A percentile compares a stretch with the other conserved stretches of the same genome.
These are phyloP conservation scores for Macrolepiota albuminosa DNA, from an alignment of 768 basidiomycete species.

Conservation along the genomic window DNA sequence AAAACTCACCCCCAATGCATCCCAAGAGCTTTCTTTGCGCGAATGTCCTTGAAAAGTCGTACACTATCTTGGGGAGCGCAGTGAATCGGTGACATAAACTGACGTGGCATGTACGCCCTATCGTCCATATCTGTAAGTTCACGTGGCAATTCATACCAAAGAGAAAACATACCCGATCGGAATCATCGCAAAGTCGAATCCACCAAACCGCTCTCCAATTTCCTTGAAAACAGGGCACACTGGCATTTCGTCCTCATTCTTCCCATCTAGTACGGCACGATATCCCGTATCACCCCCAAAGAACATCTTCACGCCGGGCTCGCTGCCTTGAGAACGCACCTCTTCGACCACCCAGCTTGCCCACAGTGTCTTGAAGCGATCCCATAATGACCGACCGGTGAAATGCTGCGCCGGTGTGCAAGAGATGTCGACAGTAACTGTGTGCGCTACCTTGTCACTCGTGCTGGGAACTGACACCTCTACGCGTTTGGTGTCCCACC, in stretches of 20 bases:
- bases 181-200: constrained; percentile 65
- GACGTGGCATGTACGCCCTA: constrained; percentile 58
- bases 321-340: constrained; percentile 21
- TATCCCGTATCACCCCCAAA: constrained; percentile 75
- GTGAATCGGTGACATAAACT: constrained; percentile 56
- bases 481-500: constrained; percentile 52
- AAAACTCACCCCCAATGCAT: constrained; percentile 65
- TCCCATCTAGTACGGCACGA: constrained; percentile 38
- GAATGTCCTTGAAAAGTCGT: constrained; percentile 57
- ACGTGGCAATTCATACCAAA: not conserved
- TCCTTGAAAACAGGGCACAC: constrained; percentile 70
- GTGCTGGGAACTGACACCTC: constrained; percentile 22
- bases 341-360: constrained; percentile 60
- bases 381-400: constrained; percentile 43
- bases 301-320: constrained; percentile 35
- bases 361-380: constrained; percentile 60
- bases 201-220: constrained; percentile 59
- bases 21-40: constrained; percentile 53
- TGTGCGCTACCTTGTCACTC: not conserved
- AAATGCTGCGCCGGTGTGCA: constrained; percentile 67
- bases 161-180: constrained; percentile 49
- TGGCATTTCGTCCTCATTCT: constrained; percentile 48
- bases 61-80: constrained; percentile 67
- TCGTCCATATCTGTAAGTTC: not conserved
- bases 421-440: constrained; percentile 38